Conservation (phyloP, 805 yeast genomes). For the Zygotorulaspora florentina region DNA sequence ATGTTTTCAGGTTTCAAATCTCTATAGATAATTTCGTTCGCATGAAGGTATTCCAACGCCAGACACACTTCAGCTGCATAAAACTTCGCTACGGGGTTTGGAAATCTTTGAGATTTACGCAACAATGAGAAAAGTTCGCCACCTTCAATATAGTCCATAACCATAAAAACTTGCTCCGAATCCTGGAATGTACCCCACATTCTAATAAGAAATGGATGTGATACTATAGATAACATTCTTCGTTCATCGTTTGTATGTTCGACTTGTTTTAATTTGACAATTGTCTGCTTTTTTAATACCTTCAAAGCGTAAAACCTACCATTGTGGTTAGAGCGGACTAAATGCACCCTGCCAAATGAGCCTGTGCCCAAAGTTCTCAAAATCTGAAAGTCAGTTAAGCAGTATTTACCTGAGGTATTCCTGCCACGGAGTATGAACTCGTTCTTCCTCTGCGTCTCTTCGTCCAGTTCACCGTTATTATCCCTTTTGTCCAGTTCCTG, state of each 20-base stretch:
- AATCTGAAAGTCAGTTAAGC: constrained; percentile 73
- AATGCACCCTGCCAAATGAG: constrained; percentile 90
- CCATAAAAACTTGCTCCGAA: constrained; percentile 77
- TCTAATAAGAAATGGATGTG: constrained; percentile 85
- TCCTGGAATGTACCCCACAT: constrained; percentile 99
- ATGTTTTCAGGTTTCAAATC: constrained; percentile 94
- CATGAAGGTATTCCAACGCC: constrained; percentile 84
- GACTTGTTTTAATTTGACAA: constrained; percentile 88
- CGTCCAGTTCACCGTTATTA: constrained; percentile 1
- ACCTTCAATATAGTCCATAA: constrained; percentile 96
- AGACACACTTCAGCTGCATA: constrained; percentile 87
- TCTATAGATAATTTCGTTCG: constrained; percentile 80
- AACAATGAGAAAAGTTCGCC: constrained; percentile 86
- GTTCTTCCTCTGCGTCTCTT: constrained; percentile 7
- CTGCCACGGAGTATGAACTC: constrained; percentile 14
- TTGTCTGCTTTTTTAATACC: constrained; percentile 79
- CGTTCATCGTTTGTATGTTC: constrained; percentile 96
- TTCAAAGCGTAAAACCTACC: constrained; percentile 92
- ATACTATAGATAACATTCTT: constrained; percentile 77
- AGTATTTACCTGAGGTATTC: constrained; percentile 61
- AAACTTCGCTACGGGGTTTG: constrained; percentile 93
- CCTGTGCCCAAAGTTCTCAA: constrained; percentile 92
- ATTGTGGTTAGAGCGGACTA: constrained; percentile 83
- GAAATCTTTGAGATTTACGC: constrained; percentile 85
- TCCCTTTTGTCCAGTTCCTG: not conserved